Evolutionary conservation across 164 flowering plant genomes (phyloP), one percentile per base, ranked within the genome.

Genomic region (Pachysandra terminalis): DNA sequence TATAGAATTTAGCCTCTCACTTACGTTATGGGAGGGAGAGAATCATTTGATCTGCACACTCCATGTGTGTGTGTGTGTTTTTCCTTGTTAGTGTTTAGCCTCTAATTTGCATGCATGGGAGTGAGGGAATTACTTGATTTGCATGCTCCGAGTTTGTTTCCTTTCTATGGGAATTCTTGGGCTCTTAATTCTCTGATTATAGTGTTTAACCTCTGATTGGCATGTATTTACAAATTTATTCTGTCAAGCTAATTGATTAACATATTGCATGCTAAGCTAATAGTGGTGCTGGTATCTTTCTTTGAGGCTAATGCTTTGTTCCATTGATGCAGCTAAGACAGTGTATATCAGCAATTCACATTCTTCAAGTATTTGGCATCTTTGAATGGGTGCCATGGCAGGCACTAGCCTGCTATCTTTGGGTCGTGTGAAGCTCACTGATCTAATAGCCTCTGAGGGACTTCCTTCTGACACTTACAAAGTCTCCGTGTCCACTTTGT

Each of bases 391-490:
- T 74, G 80, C 83, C 65, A 91, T 91, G 98, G 96, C 93, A 73
- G 93, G 85, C 80, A 84, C 78, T 82, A 90, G 83, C 80, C 83
- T 93, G 79, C 87, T 92, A 73, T 81, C 96, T 63, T 71, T 94
- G 70, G 98, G 95, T 58, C 90, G 98, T 61, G 93, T 94, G 67
- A 91, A 87, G 80, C 90, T 94, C 28, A 68, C 77, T 57, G 97
- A 94, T 82, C 79, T 94, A n/a, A 70, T 83, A 61, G 84, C 96
- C 14, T 77, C 84, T 15, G 98, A 91, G 81, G 98, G 97, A 16
- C 85, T 94, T 69, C 92, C 97, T 49, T 83, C 97, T 68, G 98
- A 90, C 69, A 76, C 90, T 9, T 91, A 91, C 75, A 90, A 85
- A 68, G 66, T 86, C 40, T 85, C 98, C 0, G 85, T 90, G 28